Percentiles rank a stretch among this genome's conserved stretches.
These are phyloP conservation scores for Gymnopilus dilepis DNA, from an alignment of 768 basidiomycete genomes.

Conservation along the genomic window DNA sequence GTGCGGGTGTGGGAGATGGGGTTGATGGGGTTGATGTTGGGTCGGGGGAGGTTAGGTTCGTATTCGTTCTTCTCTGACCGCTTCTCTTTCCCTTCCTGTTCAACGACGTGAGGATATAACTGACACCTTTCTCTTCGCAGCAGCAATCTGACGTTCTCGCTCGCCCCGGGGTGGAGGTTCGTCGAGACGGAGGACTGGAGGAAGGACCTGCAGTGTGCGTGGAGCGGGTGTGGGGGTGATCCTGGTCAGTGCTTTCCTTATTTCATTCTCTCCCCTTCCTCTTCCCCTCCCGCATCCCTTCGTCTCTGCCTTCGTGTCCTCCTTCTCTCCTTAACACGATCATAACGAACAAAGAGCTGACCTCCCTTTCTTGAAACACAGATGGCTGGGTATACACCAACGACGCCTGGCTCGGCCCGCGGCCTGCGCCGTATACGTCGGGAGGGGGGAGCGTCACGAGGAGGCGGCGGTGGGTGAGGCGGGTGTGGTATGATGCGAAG, in stretches of 20 bases:
- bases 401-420: slow-evolving; percentile 70
- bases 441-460: slow-evolving; percentile 61
- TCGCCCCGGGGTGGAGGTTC: slow-evolving; percentile 77
- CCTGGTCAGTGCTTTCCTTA: slow-evolving; percentile 23
- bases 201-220: slow-evolving; percentile 61
- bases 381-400: slow-evolving; percentile 87
- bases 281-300: background rate
- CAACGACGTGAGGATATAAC: background rate
- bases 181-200: slow-evolving; percentile 82
- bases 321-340: too few relatives aligned
- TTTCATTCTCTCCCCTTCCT: background rate
- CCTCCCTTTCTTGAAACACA: too few relatives aligned
- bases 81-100: background rate
- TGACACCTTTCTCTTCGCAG: slow-evolving; percentile 36
- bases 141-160: slow-evolving; percentile 82
- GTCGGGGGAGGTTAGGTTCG: slow-evolving; percentile 66
- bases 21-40: slow-evolving; percentile 36
- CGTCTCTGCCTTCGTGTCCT: background rate
- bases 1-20: slow-evolving; percentile 46
- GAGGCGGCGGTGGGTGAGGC: slow-evolving; percentile 69
- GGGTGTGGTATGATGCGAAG: slow-evolving; percentile 60
- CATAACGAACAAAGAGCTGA: too few relatives aligned
- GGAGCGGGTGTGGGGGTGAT: slow-evolving; percentile 51
- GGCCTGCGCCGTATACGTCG: slow-evolving; percentile 45
- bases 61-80: slow-evolving; percentile 13